Base-by-base conservation (phyloP, 1,284 basidiomycete genomes). In the Trametes sp. region DNA sequence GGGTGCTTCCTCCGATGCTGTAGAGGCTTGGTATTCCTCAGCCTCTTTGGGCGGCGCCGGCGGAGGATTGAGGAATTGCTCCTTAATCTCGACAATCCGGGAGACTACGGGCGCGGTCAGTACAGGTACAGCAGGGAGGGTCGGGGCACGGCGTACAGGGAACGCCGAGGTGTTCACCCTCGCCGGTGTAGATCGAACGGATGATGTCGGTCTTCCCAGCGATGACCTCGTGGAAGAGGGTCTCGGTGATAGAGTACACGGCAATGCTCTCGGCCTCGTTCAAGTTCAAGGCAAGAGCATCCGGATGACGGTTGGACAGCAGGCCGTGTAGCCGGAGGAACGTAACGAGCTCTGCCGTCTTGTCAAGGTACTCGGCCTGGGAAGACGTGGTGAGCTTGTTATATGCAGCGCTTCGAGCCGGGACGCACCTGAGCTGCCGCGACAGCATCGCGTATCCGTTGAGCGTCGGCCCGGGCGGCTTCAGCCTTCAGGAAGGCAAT, bases 261-360 rank as follows among this genome's bases (percentile, higher is more conserved):
- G 85, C 84, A 42, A 78, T 72, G 44, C 80, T 77, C 72, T 92
- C 91, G 0, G 70, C 67, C 24, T 86, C 82, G 51, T 78, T 80
- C 42, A 89, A 73, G 42, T 79, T 76, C 14, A 85, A 75, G 21
- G 76, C 73, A 0, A 81, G 76, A 50, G 81, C 69, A 57, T 84
- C 77, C 26, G 81, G 73, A 62, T 82, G 78, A 1, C 81, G 82
- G 29, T 76, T 69, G n/a, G 79, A 73, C 49, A 94, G 75, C n/a
- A 85, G 76, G 33, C 83, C 75, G 61, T 87, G 87, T 28, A 95
- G 72, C 35, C 86, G 85, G 58, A 94, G 78, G 73, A 95, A 84
- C 21, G 83, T 80, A 52, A 93, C 75, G 24, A 94, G 74, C 8
- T 86, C 82, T 1, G 80, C 81, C 2, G 82, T 69, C 54, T 78